Evolutionary conservation across 768 basidiomycete species (phyloP), one percentile per base, ranked within the genome.

Genomic region (Rhizopogon salebrosus): DNA sequence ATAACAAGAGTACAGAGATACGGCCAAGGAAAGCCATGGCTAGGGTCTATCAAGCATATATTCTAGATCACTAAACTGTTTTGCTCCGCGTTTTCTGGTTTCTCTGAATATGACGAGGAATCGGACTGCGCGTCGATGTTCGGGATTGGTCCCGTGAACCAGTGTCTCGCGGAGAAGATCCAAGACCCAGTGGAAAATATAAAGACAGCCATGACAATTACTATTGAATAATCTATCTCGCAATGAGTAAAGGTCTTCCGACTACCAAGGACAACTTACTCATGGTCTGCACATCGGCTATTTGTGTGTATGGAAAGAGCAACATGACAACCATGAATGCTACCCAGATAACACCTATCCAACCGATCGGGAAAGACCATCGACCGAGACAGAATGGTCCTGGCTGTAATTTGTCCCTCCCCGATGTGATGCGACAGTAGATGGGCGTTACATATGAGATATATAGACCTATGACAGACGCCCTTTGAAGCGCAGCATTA

Each of bases 381-480:
- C 57, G 48, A 16, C 66, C 64, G 18, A 71, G 67, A 45, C 54
- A 57, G 49, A 75, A 73, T 0, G 70, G 69, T 3, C 68, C 69
- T 11, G 70, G 72, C 20, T 58, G 52, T 37, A 75, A 61, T 31
- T 60, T 63, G n/a, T 62, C 54, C 31, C 63, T 58, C 6, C 70
- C 70, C 23, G 60, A 64, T 14, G 69, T 73, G n/a, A 70, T 64
- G 35, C 71, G 69, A 22, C 70, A 57, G 38, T 65, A 67, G 23
- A 75, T 70, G 0, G 67, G 72, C 20, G 70, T 68, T 13, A 66
- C 65, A 36, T 72, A 72, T n/a, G 71, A 74, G 8, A 70, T 60
- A 50, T 73, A 70, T 3, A 73, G 51, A 8, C 67, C 67, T 14
- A 70, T 67, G 2, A 73, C 65, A 7, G 67, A 62, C 6, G 68